A percentile compares a stretch with the other conserved stretches of the same genome.
phyloP scores from a whole-genome alignment of 1,284 basidiomycete genomes.

The Cryptococcus depauperatus region DNA sequence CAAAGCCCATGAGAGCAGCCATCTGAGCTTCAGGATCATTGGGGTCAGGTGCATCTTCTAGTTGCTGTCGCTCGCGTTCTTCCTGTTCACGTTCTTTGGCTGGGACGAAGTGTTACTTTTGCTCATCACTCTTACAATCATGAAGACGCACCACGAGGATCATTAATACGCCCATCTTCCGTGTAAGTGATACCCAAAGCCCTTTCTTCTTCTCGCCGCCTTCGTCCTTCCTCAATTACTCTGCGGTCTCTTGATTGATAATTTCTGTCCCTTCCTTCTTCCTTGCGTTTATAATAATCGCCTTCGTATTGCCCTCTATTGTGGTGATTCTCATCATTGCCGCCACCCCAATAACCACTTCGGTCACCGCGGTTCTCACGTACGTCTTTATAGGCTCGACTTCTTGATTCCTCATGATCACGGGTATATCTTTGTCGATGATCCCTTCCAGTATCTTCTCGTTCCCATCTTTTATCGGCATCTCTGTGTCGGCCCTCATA shows the following conservation, averaged over 20 bases:
- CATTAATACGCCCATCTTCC: conserved; percentile 20
- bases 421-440: too few species aligned
- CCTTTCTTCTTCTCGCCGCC: conserved; percentile 41
- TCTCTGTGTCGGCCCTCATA: too few species aligned
- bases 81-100: too few species aligned
- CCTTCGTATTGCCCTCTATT: conserved; percentile 8
- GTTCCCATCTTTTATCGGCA: too few species aligned
- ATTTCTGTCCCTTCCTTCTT: conserved; percentile 19
- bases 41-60: conserved; percentile 57
- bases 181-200: conserved; percentile 29
- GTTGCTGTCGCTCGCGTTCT: conserved; percentile 26
- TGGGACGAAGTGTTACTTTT: background rate
- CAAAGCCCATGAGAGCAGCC: conserved; percentile 84
- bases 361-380: conserved; percentile 2
- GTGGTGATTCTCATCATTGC: conserved; percentile 15
- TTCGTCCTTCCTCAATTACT: conserved; percentile 42
- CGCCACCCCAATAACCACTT: conserved; percentile 4
- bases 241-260: conserved; percentile 33
- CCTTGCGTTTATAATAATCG: conserved; percentile 12
- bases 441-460: too few species aligned
- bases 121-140: too few species aligned
- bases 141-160: conserved; percentile 17
- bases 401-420: too few species aligned
- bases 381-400: too few species aligned
- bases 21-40: conserved; percentile 60